Conservation (phyloP, 257 asterid species). For the Rehmannia glutinosa region DNA sequence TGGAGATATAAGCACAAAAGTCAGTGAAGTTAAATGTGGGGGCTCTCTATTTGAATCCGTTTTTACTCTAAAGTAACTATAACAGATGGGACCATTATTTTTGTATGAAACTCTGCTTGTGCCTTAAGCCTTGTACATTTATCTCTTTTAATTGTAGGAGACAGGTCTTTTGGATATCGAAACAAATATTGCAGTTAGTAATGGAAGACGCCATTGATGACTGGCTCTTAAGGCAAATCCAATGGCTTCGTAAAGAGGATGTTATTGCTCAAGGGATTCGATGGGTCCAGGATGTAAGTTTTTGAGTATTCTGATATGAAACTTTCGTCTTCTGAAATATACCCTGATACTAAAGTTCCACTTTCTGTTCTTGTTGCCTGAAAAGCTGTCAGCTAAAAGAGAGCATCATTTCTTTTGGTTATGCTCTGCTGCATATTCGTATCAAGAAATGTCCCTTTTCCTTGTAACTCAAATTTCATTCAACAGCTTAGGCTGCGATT, state of each 20-base stretch:
- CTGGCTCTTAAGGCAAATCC: slow-evolving; percentile 92
- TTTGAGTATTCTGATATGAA: neutral
- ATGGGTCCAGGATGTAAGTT: slow-evolving; percentile 91
- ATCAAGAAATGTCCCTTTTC: neutral
- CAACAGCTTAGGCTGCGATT: too few relatives aligned
- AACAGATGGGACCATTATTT: slow-evolving; percentile 1
- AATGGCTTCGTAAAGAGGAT: slow-evolving; percentile 86
- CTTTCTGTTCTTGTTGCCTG: neutral
- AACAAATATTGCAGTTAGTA: slow-evolving; percentile 91
- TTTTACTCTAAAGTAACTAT: neutral
- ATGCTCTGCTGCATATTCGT: neutral
- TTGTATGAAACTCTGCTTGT: slow-evolving; percentile 3
- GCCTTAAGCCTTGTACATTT: slow-evolving; percentile 11
- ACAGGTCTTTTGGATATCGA: slow-evolving; percentile 99
- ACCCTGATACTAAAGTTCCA: neutral
- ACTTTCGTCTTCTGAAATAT: too few relatives aligned
- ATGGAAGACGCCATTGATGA: slow-evolving; percentile 99
- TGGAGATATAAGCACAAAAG: slow-evolving; percentile 1
- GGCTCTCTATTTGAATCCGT: neutral
- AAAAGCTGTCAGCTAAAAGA: neutral
- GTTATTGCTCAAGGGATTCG: slow-evolving; percentile 75
- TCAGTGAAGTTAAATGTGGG: neutral
- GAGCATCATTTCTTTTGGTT: neutral
- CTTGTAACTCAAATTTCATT: neutral
- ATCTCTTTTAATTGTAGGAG: slow-evolving; percentile 51